Base-by-base conservation (phyloP, 108 stramenopile genomes). In the Aurantiochytrium sp. region DNA sequence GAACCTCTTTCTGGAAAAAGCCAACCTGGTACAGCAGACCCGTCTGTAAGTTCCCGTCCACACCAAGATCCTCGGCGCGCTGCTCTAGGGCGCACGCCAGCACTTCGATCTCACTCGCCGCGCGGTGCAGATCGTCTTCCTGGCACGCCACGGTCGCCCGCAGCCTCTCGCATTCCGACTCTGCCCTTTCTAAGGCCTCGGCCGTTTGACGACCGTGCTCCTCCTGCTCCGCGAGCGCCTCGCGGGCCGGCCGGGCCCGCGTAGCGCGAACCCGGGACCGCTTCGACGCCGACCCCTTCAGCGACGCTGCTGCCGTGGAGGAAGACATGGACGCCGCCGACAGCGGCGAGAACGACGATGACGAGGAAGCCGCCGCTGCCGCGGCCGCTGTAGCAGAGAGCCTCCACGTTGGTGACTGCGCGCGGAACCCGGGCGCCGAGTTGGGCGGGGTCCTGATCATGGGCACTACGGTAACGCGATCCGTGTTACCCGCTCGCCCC, bases 21-120 rank as follows among this genome's bases (percentile, higher is more conserved):
- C 73, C 73, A 48, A 81, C 73, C 45, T 81, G 73, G 45, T 81
- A 81, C 45, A 81, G 39, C 36, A 81, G 30, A 15, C 73, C 73
- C 0, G 73, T 48, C 27, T 81, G 39, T 24, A 81, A 81, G 32
- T 81, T 81, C 19, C 73, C 73, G 2, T 81, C 73, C 6, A 81
- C 73, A 2, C 73, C 73, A 12, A 81, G 45, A 81, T 48, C 45
- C 32, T 81, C 73, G n/a, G 73, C 73, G 42, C 73, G 73, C 73
- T 81, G 73, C 45, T 81, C 73, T 19, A 81, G 73, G n/a, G 73
- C 73, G 24, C 39, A 48, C 6, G 73, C 73, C 12, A 81, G 73
- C 0, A 81, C 73, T 4, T 81, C 73, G 32, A 81, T 81, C 39
- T 81, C 73, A 12, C 45, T 81, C 45, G 73, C 73, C 19, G 73